Evolutionary conservation across 805 yeast genomes (phyloP).

Genomic region (Vanderwaltozyma verrucispora): DNA sequence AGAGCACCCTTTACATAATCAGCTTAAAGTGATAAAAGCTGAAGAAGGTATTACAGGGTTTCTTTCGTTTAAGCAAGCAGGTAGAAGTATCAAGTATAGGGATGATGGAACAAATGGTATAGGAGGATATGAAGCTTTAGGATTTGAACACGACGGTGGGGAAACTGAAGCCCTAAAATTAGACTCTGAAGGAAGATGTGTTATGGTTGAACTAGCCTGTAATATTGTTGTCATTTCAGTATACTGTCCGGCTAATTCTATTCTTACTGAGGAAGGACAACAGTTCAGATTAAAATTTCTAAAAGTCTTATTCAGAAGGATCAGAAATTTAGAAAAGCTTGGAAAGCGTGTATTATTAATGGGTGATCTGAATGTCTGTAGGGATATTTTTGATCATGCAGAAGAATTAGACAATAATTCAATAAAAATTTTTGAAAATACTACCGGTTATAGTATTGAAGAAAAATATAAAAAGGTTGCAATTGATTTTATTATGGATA

Average conservation of each 20-base stretch:
- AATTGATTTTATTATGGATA: slow-evolving; percentile 28
- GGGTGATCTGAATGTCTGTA: slow-evolving; percentile 83
- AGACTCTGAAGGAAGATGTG: slow-evolving; percentile 80
- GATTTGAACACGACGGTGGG: slow-evolving; percentile 22
- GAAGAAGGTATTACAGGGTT: slow-evolving; percentile 90
- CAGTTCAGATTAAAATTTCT: slow-evolving; percentile 48
- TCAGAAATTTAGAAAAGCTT: slow-evolving; percentile 38
- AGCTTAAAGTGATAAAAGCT: slow-evolving; percentile 52
- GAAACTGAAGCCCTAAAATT: slow-evolving; percentile 34
- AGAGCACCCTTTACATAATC: slow-evolving; percentile 32
- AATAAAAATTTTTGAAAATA: slow-evolving; percentile 28
- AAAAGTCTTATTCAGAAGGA: slow-evolving; percentile 48
- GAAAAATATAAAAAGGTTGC: slow-evolving; percentile 22
- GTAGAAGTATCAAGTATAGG: slow-evolving; percentile 11
- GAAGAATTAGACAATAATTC: slow-evolving; percentile 36
- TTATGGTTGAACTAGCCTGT: slow-evolving; percentile 60
- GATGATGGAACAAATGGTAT: slow-evolving; percentile 31
- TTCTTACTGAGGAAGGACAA: slow-evolving; percentile 57
- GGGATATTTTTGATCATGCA: slow-evolving; percentile 77
- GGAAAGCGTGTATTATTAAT: slow-evolving; percentile 67
- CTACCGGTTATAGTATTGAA: slow-evolving; percentile 30
- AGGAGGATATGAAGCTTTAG: slow-evolving; percentile 56
- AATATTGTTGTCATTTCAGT: slow-evolving; percentile 52
- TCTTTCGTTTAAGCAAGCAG: slow-evolving; percentile 12
- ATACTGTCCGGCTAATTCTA: slow-evolving; percentile 90